Evolutionary conservation across 1,139 yeast genomes (phyloP), one percentile per base, ranked within the genome.

Genomic region (Trichomonascaceae sp.): DNA sequence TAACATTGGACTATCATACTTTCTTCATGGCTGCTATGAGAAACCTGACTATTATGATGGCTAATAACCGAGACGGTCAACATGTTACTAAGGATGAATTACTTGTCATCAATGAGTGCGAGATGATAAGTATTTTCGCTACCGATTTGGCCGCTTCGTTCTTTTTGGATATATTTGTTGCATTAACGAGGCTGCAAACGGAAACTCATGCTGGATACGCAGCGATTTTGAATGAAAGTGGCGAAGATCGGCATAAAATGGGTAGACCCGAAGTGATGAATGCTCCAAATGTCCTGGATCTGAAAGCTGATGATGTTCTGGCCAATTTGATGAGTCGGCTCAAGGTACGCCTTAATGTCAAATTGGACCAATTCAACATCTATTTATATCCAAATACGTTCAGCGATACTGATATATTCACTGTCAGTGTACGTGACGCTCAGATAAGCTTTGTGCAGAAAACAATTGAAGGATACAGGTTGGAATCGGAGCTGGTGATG

Each of bases 131-230:
- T 55, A 63, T 88, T 1, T 87, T 80, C 62, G 74, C 86, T 55
- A 90, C 98, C 0, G 88, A 96, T 0, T 76, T 93, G 62, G 85
- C 95, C 0, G 95, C 95, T 0, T 85, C 96, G 0, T 89, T 86
- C 63, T 73, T 88, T 36, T 75, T 84, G 60, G 96, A 91, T 70
- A 84, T 93, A 49, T 80, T 82, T 63, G 85, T 84, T 56, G 83
- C 95, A 0, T 72, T 88, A 22, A 71, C 80, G 49, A 76, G 96
- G 61, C 83, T 90, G 76, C 75, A 83, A 30, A 86, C 83, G 60
- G 96, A 89, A 57, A 85, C 82, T 60, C 78, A 77, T 59, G 75
- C 81, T 3, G 85, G 95, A 0, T 89, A 90, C 64, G 79, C 77
- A 54, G 96, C 89, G 59, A 87, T 87, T 2, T 73, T 85, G 54